phyloP scores from a whole-genome alignment of 495 filamentous ascomycete species.

The Tuber calosporum region DNA sequence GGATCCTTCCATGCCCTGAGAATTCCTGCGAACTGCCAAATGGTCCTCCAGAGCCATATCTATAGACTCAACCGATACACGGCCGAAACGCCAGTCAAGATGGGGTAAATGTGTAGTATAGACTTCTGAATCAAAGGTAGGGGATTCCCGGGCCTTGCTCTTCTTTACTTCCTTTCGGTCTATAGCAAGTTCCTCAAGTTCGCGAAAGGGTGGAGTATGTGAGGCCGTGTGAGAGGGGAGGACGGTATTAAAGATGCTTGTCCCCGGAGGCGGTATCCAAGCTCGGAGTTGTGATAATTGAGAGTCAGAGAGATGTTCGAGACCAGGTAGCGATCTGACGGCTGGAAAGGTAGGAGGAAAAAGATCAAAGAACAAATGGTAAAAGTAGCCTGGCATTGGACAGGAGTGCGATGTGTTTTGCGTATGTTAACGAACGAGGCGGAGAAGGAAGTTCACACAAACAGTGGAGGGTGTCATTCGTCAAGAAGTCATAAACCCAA shows the following conservation, averaged over 20 bases:
- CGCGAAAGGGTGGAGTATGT: background rate
- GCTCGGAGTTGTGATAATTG: conserved; percentile 20
- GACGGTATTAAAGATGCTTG: conserved; percentile 48
- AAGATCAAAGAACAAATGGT: conserved; percentile 82
- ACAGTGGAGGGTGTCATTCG: background rate
- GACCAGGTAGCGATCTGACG: conserved; percentile 46
- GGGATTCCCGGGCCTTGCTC: conserved; percentile 30
- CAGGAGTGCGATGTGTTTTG: background rate
- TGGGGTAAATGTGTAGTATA: conserved; percentile 7
- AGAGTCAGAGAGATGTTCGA: conserved; percentile 23
- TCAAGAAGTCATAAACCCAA: background rate
- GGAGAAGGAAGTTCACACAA: background rate
- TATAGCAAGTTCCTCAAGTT: background rate
- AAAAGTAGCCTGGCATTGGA: conserved; percentile 76
- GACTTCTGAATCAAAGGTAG: background rate
- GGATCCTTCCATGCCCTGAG: conserved; percentile 29
- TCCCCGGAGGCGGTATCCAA: conserved; percentile 45
- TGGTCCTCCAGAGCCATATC: conserved; percentile 51
- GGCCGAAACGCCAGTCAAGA: conserved; percentile 58
- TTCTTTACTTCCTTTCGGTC: conserved; percentile 8
- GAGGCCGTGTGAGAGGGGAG: conserved; percentile 45
- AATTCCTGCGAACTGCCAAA: conserved; percentile 37
- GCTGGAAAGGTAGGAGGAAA: conserved; percentile 51
- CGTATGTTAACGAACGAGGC: background rate
- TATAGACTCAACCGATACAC: conserved; percentile 59